Conservation (phyloP, 2,329 filamentous ascomycete species). For the Neopestalotiopsis sp. region DNA sequence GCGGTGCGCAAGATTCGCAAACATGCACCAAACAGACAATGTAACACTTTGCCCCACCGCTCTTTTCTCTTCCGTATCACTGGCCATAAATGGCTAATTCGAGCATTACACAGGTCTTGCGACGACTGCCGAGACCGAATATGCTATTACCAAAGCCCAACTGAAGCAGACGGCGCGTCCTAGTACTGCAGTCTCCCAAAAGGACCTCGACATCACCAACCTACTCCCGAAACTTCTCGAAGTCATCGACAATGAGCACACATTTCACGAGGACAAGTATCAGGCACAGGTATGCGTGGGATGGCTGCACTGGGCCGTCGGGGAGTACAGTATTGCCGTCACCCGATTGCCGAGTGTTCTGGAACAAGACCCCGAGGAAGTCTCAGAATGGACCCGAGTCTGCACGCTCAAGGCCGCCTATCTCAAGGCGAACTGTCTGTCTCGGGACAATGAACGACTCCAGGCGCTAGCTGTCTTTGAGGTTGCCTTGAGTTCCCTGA, state of each 20-base stretch:
- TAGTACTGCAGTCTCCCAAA: conserved; percentile 45
- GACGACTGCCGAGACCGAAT: conserved; percentile 72
- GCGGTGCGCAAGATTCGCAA: conserved; percentile 92
- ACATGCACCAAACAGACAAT: conserved; percentile 83
- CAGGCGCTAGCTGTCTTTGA: conserved; percentile 72
- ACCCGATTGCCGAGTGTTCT: conserved; percentile 68
- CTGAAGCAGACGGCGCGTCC: conserved; percentile 47
- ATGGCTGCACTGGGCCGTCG: conserved; percentile 82
- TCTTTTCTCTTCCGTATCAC: conserved; percentile 4
- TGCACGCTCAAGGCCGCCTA: conserved; percentile 81
- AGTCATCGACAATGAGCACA: conserved; percentile 63
- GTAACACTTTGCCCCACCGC: conserved; percentile 56
- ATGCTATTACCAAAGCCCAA: conserved; percentile 63
- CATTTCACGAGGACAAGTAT: conserved; percentile 63
- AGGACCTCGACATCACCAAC: conserved; percentile 49
- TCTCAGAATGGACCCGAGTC: conserved; percentile 79
- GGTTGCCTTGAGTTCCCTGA: conserved; percentile 68
- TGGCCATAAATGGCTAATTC: conserved; percentile 23
- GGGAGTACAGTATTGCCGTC: conserved; percentile 68
- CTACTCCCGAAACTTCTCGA: conserved; percentile 56
- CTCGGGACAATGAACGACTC: conserved; percentile 50
- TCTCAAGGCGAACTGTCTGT: conserved; percentile 71
- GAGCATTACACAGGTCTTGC: conserved; percentile 62
- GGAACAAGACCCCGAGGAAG: conserved; percentile 55
- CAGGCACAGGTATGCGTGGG: conserved; percentile 84